A percentile compares a stretch with the other conserved stretches of the same genome.
phyloP scores from a whole-genome alignment of 441 rosid species.

The Bocquillonia castaneifolia region DNA sequence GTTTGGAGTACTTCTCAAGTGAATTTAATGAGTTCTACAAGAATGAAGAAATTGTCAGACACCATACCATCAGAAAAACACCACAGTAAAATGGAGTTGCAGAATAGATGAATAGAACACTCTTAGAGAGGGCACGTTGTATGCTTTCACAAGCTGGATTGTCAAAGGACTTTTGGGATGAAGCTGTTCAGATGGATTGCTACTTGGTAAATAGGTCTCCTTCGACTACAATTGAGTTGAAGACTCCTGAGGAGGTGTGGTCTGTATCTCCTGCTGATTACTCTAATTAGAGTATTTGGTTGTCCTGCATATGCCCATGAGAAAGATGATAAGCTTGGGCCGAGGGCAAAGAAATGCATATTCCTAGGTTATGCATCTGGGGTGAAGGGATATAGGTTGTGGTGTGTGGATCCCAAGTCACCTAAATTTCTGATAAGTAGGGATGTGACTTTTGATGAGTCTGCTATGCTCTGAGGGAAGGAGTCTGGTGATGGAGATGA shows the following conservation, averaged over 20 bases:
- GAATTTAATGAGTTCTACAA: neutral
- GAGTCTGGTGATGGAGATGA: no score
- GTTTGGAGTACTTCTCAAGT: no score
- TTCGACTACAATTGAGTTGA: neutral
- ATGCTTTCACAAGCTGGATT: neutral
- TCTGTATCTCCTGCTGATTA: neutral
- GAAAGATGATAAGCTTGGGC: neutral
- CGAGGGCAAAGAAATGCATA: neutral
- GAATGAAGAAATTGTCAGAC: neutral
- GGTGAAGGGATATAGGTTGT: neutral
- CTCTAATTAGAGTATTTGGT: neutral
- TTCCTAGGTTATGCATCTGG: neutral
- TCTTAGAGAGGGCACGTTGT: neutral
- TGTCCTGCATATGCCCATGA: neutral
- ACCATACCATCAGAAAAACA: neutral
- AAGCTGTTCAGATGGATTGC: neutral
- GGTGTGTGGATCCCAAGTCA: neutral
- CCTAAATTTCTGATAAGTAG: neutral
- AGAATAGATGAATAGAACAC: neutral
- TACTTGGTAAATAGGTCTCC: neutral
- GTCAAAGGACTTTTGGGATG: neutral
- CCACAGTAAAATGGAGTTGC: neutral
- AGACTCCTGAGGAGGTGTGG: neutral
- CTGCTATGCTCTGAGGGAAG: no score
- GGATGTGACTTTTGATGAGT: conserved; percentile 6